phyloP scores from a whole-genome alignment of 768 basidiomycete genomes.

The Suillus fuscotomentosus region DNA sequence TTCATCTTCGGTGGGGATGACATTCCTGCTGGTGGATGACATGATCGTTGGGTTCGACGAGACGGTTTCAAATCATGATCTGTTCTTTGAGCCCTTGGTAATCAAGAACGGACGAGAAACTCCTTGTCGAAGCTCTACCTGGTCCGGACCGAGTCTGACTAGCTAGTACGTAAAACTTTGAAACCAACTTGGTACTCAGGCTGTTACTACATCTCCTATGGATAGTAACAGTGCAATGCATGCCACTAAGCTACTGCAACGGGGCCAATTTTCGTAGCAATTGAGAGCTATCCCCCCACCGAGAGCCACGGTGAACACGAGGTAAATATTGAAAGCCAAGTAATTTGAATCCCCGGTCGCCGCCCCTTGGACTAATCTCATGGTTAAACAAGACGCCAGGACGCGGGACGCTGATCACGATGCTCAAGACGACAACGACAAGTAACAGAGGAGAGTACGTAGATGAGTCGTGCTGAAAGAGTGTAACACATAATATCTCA shows the following conservation, averaged over 20 bases:
- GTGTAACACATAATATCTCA: neutral
- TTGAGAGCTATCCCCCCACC: neutral
- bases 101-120: neutral
- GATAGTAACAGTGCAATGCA: neutral
- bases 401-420: neutral
- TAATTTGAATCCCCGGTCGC: neutral
- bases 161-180: neutral
- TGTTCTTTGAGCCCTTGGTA: neutral
- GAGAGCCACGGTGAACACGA: neutral
- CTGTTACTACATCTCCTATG: neutral
- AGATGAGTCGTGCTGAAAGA: neutral
- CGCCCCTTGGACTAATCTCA: neutral
- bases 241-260: neutral
- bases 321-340: neutral
- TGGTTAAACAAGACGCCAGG: neutral
- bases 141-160: neutral
- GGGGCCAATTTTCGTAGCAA: neutral
- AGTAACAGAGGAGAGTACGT: neutral
- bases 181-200: neutral
- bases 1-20: constrained; percentile 58
- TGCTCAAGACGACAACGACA: neutral
- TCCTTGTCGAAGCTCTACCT: neutral
- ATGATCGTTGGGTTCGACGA: neutral
- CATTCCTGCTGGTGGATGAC: constrained; percentile 2
- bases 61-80: neutral